Base-by-base conservation (phyloP, 2,329 filamentous ascomycete species). In the Biscogniauxia marginata region DNA sequence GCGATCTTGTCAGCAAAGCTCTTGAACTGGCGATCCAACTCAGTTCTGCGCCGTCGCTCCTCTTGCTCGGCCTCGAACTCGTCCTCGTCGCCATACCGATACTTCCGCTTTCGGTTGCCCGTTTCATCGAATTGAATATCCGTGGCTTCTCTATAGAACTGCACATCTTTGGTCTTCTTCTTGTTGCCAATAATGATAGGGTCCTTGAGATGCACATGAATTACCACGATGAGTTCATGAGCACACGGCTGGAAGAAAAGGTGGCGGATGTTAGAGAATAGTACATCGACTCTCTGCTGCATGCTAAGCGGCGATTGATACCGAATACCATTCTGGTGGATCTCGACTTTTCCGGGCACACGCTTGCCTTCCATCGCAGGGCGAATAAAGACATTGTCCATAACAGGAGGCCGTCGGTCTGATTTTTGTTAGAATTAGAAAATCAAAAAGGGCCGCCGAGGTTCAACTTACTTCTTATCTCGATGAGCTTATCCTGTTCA, bases 91-190 rank as follows among this genome's bases (percentile, higher is more conserved):
- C 95, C 95, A 70, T 96, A 98, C 49, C 95, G 88, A 75, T 98
- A 96, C 77, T 97, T 97, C 64, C 95, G 90, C 78, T 97, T 96
- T 62, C 96, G 85, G 75, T 98, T 99, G 64, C 95, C 96, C 49
- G 95, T 99, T 77, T 99, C 95, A 69, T 99, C 95, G 66, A 99
- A 98, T 69, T 96, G 92, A 73, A 99, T 98, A 65, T 99, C 95
- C 0, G 95, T 98, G 3, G 95, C 95, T 77, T 99, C 95, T 53
- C 95, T 86, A 70, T 97, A 97, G 76, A 99, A 99, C 67, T 99
- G 96, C 1, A 99, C 90, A 72, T 99, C 96, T 78, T 95, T 97
- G 9, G 95, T 96, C 84, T 99, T 99, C 79, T 96, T 96, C 77
- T 88, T 85, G 82, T 96, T 98, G 59, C 95, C 95, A 61, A 99